A percentile compares a stretch with the other conserved stretches of the same genome.
Conservation (phyloP, 139 green algal genomes). For the Picochlorum sp. region DNA sequence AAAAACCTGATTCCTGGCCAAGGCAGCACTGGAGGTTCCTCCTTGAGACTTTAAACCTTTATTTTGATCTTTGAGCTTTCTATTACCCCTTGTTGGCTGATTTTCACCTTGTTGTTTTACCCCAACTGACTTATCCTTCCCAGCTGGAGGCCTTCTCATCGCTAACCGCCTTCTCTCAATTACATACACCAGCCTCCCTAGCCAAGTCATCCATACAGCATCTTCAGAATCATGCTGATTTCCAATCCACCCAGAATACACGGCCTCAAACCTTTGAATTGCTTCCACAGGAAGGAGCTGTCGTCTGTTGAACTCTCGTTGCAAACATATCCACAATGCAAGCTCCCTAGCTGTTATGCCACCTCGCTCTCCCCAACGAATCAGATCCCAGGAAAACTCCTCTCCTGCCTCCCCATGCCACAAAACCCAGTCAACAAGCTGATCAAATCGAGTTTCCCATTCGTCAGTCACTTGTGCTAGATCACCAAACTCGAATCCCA, state of each 20-base stretch:
- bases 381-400: slow-evolving; percentile 30
- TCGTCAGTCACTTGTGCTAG: slow-evolving; percentile 40
- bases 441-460: slow-evolving; percentile 53
- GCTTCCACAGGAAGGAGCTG: slow-evolving; percentile 28
- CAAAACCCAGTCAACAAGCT: slow-evolving; percentile 39
- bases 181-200: slow-evolving; percentile 36
- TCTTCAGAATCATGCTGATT: not conserved
- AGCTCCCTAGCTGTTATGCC: slow-evolving; percentile 29
- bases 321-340: slow-evolving; percentile 40
- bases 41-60: not conserved
- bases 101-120: too few species aligned
- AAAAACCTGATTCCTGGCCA: not conserved
- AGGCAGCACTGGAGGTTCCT: not conserved
- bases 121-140: not conserved
- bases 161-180: slow-evolving; percentile 16
- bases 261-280: slow-evolving; percentile 26
- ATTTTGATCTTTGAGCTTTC: too few species aligned
- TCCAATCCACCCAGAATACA: slow-evolving; percentile 39
- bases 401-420: slow-evolving; percentile 23
- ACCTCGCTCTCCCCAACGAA: slow-evolving; percentile 29
- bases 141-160: not conserved
- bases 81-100: too few species aligned
- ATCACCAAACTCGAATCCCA: slow-evolving; percentile 57
- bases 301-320: slow-evolving; percentile 30
- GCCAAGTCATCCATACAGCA: slow-evolving; percentile 19